phyloP scores from a whole-genome alignment of 2,329 filamentous ascomycete species.

The Diaporthe vaccinii region DNA sequence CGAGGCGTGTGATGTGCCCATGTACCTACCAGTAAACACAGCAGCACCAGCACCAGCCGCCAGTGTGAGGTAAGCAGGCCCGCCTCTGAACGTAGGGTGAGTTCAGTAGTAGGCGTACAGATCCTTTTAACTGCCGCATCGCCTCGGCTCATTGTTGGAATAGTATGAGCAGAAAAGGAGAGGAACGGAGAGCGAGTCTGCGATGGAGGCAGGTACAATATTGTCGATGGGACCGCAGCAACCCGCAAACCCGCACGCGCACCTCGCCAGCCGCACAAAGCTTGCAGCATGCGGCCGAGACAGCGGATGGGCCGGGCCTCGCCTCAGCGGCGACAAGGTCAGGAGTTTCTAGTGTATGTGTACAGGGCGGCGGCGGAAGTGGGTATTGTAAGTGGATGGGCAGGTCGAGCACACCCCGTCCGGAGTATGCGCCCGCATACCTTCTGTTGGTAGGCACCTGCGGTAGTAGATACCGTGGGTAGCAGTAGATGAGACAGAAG shows the following conservation, averaged over 20 bases:
- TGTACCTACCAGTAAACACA: neutral
- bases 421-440: neutral
- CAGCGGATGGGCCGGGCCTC: constrained; percentile 36
- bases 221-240: neutral
- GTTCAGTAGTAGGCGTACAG: neutral
- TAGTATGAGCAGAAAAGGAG: neutral
- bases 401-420: neutral
- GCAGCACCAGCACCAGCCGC: neutral
- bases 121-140: neutral
- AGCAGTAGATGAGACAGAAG: constrained; percentile 8
- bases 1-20: neutral
- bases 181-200: neutral
- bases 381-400: neutral
- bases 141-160: neutral
- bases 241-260: neutral
- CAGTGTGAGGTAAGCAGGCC: neutral
- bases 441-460: neutral
- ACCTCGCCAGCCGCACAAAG: constrained; percentile 13
- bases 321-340: constrained; percentile 20
- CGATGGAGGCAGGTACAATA: neutral
- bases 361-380: constrained; percentile 10
- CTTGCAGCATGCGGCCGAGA: constrained; percentile 38
- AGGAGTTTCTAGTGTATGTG: neutral
- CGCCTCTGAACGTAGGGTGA: too few relatives aligned
- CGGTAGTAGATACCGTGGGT: neutral